These are phyloP conservation scores for Stereocaulon alpinum DNA, from an alignment of 495 filamentous ascomycete genomes.

Conservation along the genomic window DNA sequence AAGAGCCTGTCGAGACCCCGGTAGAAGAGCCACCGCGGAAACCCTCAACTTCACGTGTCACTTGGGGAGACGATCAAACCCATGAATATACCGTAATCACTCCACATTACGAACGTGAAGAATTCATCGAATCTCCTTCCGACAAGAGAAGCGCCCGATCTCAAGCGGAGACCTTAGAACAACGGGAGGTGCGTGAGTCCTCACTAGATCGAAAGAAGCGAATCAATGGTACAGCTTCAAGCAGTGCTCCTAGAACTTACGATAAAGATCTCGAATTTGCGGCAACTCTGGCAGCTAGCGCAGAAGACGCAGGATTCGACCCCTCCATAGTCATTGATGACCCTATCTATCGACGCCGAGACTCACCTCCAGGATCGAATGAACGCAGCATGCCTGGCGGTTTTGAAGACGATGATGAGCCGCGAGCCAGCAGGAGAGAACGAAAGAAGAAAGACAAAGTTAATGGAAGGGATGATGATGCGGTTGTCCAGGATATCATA, in stretches of 20 bases:
- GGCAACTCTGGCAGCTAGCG: slow-evolving; percentile 58
- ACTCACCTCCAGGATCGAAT: slow-evolving; percentile 53
- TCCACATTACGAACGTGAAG: slow-evolving; percentile 32
- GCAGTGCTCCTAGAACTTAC: slow-evolving; percentile 26
- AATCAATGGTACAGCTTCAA: not conserved
- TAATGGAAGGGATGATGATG: slow-evolving; percentile 12
- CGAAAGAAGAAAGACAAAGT: slow-evolving; percentile 12
- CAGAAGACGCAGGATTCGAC: slow-evolving; percentile 58
- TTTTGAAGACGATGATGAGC: slow-evolving; percentile 27
- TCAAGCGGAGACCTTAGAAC: not conserved
- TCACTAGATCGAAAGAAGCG: not conserved
- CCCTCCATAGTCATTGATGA: slow-evolving; percentile 60
- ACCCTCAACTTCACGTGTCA: slow-evolving; percentile 42
- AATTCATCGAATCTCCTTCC: slow-evolving; percentile 9
- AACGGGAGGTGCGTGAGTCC: not conserved
- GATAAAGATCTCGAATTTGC: slow-evolving; percentile 57
- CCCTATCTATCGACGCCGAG: slow-evolving; percentile 48
- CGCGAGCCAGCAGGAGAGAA: slow-evolving; percentile 3
- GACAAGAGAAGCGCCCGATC: not conserved
- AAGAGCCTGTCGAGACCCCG: slow-evolving; percentile 12
- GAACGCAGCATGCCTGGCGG: slow-evolving; percentile 36
- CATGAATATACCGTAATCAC: slow-evolving; percentile 50
- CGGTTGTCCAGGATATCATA: slow-evolving; percentile 17
- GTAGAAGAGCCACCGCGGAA: slow-evolving; percentile 15
- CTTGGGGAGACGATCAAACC: slow-evolving; percentile 51